Evolutionary conservation across 108 stramenopile genomes (phyloP).

Genomic region (Schizochytrium sp.): DNA sequence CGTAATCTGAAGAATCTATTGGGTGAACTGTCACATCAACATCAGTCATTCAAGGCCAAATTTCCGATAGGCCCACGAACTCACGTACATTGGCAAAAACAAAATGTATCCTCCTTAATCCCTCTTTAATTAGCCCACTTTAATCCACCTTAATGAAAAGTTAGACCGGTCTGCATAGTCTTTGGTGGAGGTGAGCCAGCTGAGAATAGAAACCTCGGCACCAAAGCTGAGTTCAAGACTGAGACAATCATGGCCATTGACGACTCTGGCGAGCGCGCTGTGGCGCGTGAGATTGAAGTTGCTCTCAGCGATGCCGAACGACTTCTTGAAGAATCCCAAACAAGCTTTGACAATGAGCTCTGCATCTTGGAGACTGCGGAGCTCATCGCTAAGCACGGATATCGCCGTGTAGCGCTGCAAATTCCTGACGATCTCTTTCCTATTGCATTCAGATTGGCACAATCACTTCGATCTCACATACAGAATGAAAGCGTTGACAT

Average conservation of each 20-base stretch:
- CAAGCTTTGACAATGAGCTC: background rate
- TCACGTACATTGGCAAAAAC: no score
- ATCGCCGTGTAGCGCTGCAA: constrained; percentile 85
- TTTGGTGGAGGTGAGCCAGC: no score
- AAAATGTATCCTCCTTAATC: no score
- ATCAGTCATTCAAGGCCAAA: no score
- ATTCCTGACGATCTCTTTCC: constrained; percentile 86
- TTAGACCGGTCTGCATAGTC: no score
- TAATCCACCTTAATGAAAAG: no score
- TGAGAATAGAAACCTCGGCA: no score
- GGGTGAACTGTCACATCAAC: no score
- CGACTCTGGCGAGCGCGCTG: constrained; percentile 1
- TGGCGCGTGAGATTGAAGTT: constrained; percentile 7
- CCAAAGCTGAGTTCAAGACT: no score
- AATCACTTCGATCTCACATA: constrained; percentile 79
- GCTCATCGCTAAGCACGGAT: constrained; percentile 9
- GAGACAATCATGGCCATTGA: background rate
- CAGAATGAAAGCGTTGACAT: constrained; percentile 80
- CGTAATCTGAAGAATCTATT: no score
- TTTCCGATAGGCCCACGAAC: no score
- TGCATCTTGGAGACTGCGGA: background rate
- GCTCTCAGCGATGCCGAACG: background rate
- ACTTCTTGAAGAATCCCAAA: background rate
- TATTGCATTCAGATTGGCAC: constrained; percentile 73
- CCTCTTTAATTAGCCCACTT: no score